Conservation (phyloP, 345 rosid genomes). For the Nephelium lappaceum region DNA sequence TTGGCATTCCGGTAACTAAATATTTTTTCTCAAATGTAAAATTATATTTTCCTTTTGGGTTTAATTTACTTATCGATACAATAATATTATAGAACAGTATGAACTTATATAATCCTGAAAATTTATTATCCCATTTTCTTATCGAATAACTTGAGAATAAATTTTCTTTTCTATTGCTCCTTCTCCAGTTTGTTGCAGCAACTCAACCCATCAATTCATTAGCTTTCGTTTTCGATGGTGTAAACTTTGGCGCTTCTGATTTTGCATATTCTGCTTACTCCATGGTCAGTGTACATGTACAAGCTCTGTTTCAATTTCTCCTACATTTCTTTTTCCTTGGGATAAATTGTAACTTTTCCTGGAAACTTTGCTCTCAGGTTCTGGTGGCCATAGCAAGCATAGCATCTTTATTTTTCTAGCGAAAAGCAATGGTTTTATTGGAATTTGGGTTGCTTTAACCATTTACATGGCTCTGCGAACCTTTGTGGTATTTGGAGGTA, state of each 20-base stretch:
- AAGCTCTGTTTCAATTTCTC: background rate
- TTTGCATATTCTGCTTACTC: conserved; percentile 88
- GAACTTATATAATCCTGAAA: too few species aligned
- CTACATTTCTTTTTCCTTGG: background rate
- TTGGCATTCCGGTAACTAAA: conserved; percentile 75
- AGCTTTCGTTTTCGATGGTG: conserved; percentile 92
- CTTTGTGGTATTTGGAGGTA: conserved; percentile 88
- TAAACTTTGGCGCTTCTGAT: conserved; percentile 95
- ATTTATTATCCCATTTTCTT: too few species aligned
- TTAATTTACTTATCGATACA: too few species aligned
- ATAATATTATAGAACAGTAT: too few species aligned
- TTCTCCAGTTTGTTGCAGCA: conserved; percentile 83
- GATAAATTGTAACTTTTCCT: background rate
- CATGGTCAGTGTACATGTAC: conserved; percentile 42
- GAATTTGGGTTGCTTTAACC: conserved; percentile 87
- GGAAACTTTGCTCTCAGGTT: conserved; percentile 40
- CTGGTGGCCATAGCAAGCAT: conserved; percentile 66
- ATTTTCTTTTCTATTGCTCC: background rate
- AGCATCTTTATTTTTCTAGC: conserved; percentile 56
- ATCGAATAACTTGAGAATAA: too few species aligned
- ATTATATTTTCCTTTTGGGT: too few species aligned
- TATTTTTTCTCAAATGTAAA: too few species aligned
- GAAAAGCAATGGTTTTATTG: conserved; percentile 66
- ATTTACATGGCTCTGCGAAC: conserved; percentile 82
- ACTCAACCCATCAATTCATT: conserved; percentile 92